Evolutionary conservation across 176 grass and related monocot species (phyloP), one percentile per base, ranked within the genome.

Genomic region (Microstegium vimineum): DNA sequence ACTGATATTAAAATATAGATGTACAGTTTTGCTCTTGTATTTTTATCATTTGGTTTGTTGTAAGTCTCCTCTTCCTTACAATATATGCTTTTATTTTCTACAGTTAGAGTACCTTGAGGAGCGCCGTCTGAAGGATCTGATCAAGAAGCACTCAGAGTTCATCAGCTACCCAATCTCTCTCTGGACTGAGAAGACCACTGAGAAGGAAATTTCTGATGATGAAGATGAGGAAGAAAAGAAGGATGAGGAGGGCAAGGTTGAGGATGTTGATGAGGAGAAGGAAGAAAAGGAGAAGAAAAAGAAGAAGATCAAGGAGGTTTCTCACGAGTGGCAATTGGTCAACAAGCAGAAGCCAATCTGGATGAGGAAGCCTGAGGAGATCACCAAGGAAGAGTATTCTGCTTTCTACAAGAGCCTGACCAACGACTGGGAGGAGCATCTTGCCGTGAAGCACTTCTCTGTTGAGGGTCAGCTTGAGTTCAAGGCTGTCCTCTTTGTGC

Each of bases 251-350:
- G 96, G 91, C 73, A 99, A 99, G 85, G 85, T 99, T 23, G 93
- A 95, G 65, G 96, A 99, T 41, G 81, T 93, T 72, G 96, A 99
- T 65, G 96, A 99, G 73, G 92, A 98, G 64, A 94, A 98, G 40
- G 93, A 95, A 85, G 91, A 93, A 28, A 93, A 95, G 31, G 91
- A 94, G 17, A 95, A n/a, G n/a, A n/a, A 95, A 73, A 95, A 99
- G 87, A 95, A 98, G 90, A 95, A 99, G 85, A 95, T 95, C 69
- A 99, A 99, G 96, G 96, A 99, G 84, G 93, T 99, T 30, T 99
- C 93, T 42, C 93, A 99, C 1, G 96, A 99, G 77, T 99, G 96
- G 96, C 76, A 90, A 26, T 62, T 94, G 61, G 61, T 99, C 33
- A 99, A 99, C 87, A 99, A 99, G 83, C 96, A 99, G 87, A 99